Evolutionary conservation across 352 stramenopile species (phyloP).

Genomic region (Phytophthora sp.): DNA sequence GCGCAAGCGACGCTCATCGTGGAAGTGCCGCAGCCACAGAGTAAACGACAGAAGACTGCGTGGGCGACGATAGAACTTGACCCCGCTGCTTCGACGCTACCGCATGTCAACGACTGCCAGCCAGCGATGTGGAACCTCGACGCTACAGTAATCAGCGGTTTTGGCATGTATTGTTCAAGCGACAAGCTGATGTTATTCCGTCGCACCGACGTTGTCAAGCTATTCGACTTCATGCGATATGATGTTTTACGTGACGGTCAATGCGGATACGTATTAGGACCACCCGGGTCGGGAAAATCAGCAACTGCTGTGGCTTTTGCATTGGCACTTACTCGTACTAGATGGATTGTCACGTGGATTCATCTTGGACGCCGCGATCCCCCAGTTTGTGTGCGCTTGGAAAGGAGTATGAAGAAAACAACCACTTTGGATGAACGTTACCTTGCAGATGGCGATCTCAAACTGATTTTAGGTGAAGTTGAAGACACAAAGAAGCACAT

Average conservation of each 20-base stretch:
- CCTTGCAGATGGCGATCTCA: neutral
- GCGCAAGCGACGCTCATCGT: too few species aligned
- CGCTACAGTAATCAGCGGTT: neutral
- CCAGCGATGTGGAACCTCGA: neutral
- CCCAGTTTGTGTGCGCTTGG: conserved; percentile 4
- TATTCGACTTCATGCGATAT: conserved; percentile 1
- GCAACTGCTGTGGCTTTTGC: conserved; percentile 9
- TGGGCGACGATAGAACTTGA: too few species aligned
- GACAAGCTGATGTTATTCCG: neutral
- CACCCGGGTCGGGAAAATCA: conserved; percentile 8
- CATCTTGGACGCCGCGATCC: neutral
- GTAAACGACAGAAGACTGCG: too few species aligned
- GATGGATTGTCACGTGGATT: conserved; percentile 12
- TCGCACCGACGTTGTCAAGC: neutral
- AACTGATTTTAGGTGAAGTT: neutral
- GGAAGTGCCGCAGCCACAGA: too few species aligned
- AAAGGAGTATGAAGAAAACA: conserved; percentile 4
- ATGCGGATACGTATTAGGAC: neutral
- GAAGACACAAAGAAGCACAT: conserved; percentile 9
- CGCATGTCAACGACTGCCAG: too few species aligned
- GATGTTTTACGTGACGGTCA: conserved; percentile 3
- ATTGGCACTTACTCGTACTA: neutral
- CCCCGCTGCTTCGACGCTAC: too few species aligned
- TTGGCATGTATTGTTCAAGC: neutral
- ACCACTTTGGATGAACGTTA: neutral